Conservation (phyloP, 139 green algal genomes). For the Volvox africanus region DNA sequence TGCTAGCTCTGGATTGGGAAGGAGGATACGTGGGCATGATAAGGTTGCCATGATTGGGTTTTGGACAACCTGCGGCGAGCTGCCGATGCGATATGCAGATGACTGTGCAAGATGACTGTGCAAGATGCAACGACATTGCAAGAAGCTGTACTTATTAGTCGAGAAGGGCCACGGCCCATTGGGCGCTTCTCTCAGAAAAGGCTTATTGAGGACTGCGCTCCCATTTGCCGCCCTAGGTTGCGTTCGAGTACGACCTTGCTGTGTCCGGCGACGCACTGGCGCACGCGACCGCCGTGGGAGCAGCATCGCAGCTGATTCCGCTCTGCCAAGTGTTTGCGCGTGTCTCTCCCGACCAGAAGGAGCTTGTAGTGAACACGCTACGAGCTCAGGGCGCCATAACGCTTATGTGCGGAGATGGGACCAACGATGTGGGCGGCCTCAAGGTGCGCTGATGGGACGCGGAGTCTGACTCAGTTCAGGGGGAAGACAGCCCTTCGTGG, state of each 20-base stretch:
- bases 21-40: too few species aligned
- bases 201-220: neutral
- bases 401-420: conserved; percentile 98
- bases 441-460: conserved; percentile 70
- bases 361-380: conserved; percentile 93
- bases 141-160: too few species aligned
- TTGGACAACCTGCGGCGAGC: neutral
- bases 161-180: too few species aligned
- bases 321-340: conserved; percentile 89
- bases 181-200: neutral
- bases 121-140: too few species aligned
- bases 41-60: too few species aligned
- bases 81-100: neutral
- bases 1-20: too few species aligned
- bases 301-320: conserved; percentile 69
- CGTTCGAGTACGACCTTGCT: conserved; percentile 88
- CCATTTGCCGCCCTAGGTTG: conserved; percentile 60
- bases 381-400: conserved; percentile 73
- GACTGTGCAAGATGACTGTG: too few species aligned
- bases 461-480: too few species aligned
- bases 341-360: conserved; percentile 96
- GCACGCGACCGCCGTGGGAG: conserved; percentile 73
- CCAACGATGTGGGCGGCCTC: conserved; percentile 98
- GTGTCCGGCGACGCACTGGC: conserved; percentile 86
- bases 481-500: too few species aligned